Evolutionary conservation across 148 eudicot genomes (phyloP).

Genomic region (Nyssa sinensis): DNA sequence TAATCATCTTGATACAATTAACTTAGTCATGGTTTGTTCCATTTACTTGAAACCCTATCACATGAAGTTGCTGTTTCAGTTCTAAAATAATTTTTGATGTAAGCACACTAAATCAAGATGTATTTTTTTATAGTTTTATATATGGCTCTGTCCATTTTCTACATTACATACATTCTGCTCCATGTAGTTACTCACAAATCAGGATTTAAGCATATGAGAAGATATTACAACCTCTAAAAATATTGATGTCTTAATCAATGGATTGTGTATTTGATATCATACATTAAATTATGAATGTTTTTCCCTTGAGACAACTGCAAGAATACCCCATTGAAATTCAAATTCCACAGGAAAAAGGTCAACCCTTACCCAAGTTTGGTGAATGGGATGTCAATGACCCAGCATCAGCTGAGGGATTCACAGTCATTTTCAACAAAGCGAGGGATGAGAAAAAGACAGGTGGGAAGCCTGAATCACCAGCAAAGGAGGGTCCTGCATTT

Average conservation of each 20-base stretch:
- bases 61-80: background rate
- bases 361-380: constrained; percentile 36
- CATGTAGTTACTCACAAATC: background rate
- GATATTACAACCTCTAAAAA: background rate
- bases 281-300: background rate
- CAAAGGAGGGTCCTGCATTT: constrained; percentile 21
- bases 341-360: constrained; percentile 27
- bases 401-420: constrained; percentile 38
- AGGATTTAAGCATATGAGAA: background rate
- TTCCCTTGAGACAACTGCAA: constrained; percentile 3
- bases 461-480: constrained; percentile 31
- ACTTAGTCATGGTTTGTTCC: background rate
- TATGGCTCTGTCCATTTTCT: background rate
- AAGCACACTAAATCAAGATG: no score
- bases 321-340: constrained; percentile 8
- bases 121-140: background rate
- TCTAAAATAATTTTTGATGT: background rate
- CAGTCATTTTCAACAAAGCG: constrained; percentile 35
- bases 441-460: constrained; percentile 36
- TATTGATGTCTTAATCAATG: background rate
- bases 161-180: background rate
- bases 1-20: background rate
- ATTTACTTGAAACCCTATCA: background rate
- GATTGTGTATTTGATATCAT: background rate
- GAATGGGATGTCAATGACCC: constrained; percentile 45